Evolutionary conservation across 805 yeast species (phyloP), one percentile per base, ranked within the genome.

Genomic region (Vanderwaltozyma yarrowii): DNA sequence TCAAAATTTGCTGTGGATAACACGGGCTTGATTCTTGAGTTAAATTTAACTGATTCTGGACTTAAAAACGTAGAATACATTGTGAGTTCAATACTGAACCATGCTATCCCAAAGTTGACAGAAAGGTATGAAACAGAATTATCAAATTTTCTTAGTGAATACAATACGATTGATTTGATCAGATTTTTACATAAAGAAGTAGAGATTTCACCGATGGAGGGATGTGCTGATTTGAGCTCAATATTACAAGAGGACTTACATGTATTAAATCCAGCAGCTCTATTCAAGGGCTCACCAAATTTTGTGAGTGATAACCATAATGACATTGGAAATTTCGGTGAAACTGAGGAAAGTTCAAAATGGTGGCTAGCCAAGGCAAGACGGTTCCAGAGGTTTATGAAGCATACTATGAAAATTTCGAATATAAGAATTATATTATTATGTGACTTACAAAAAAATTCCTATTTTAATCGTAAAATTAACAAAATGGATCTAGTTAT

Each of bases 21-120:
- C n/a, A 56, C 58, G 4, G 58, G 68, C 0, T 47, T 82, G 2
- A 64, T 70, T 8, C 38, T 81, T 4, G 80, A 78, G 40, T 36
- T 79, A 3, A 56, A 56, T 4, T 52, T 78, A 5, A 73, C 81
- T 0, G 49, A 54, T 1, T 42, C 54, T 2, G 87, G 86, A 1
- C 45, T 62, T 32, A 54, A 52, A 17, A 56, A 65, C 12, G 13
- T 73, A 0, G 40, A 44, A 1, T 26, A 33, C 0, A 62, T 79
- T 1, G 24, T 74, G 1, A 37, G 47, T 1, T 38, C 52, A 2
- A 38, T 76, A 0, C 58, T 71, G 26, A 41, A 50, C 3, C 18
- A 39, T 3, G 50, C 51, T 30, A 30, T 49, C 2, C 28, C 41
- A 0, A 23, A 32, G 6, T 47, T 60, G 7, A 43, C 51, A 10